Evolutionary conservation across 352 stramenopile species (phyloP).

Genomic region (Phytopythium ostracodes): DNA sequence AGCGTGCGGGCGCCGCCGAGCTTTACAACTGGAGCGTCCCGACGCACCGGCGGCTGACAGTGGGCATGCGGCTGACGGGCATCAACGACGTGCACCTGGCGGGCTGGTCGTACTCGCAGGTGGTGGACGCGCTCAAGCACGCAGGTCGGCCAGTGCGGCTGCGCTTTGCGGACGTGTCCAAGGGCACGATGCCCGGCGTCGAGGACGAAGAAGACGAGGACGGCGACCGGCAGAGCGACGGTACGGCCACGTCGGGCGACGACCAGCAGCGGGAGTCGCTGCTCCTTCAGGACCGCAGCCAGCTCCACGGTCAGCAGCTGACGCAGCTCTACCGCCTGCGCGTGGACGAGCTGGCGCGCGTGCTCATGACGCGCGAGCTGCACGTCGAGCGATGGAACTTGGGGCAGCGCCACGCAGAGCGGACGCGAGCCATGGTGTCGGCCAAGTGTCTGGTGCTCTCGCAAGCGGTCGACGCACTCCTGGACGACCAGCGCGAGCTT

Average conservation of each 20-base stretch:
- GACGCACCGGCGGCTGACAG: slow-evolving; percentile 34
- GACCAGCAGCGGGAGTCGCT: neutral
- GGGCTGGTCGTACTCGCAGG: slow-evolving; percentile 50
- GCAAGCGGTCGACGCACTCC: slow-evolving; percentile 31
- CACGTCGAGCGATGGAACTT: slow-evolving; percentile 12
- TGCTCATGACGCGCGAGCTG: slow-evolving; percentile 17
- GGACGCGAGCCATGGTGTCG: neutral
- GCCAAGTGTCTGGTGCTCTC: slow-evolving; percentile 18
- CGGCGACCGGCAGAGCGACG: slow-evolving; percentile 4
- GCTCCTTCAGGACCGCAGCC: neutral
- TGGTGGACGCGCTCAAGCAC: slow-evolving; percentile 52
- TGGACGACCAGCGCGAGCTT: slow-evolving; percentile 23
- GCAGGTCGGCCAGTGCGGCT: slow-evolving; percentile 45
- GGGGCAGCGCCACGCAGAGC: slow-evolving; percentile 6
- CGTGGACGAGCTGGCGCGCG: slow-evolving; percentile 10
- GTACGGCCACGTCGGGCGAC: slow-evolving; percentile 1
- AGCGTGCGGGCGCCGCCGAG: slow-evolving; percentile 47
- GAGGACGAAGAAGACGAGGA: slow-evolving; percentile 14
- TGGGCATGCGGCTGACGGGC: slow-evolving; percentile 60
- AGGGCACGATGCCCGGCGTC: slow-evolving; percentile 28
- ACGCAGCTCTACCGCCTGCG: slow-evolving; percentile 13
- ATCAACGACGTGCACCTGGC: slow-evolving; percentile 41
- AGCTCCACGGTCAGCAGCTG: slow-evolving; percentile 2
- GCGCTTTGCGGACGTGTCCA: slow-evolving; percentile 45
- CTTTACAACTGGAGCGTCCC: slow-evolving; percentile 75